phyloP scores from a whole-genome alignment of 768 basidiomycete species.

The Cantharellus anzutake region DNA sequence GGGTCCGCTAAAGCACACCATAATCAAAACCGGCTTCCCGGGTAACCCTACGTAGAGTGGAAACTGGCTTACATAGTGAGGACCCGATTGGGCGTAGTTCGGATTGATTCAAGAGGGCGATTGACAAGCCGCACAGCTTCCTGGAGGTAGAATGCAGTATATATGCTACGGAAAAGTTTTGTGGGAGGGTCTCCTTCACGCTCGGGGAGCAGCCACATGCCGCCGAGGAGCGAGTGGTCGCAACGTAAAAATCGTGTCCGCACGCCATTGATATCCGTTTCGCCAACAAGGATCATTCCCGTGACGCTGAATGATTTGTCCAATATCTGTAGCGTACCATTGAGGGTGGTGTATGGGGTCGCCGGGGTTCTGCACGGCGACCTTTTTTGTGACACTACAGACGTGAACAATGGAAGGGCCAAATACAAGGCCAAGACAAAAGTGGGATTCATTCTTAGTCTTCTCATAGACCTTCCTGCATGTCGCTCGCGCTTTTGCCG shows the following conservation, averaged over 20 bases:
- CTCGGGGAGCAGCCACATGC: slow-evolving; percentile 46
- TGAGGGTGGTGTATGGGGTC: slow-evolving; percentile 18
- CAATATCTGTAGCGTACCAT: slow-evolving; percentile 13
- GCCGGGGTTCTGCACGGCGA: slow-evolving; percentile 26
- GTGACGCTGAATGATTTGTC: slow-evolving; percentile 26
- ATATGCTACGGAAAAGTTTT: slow-evolving; percentile 61
- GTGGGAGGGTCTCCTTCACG: slow-evolving; percentile 19
- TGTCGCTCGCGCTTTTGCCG: too few species aligned
- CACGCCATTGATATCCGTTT: slow-evolving; percentile 33
- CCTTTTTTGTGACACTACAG: not conserved
- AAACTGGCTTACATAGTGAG: not conserved
- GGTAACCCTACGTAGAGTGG: not conserved
- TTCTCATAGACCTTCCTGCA: too few species aligned
- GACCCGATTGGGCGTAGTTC: slow-evolving; percentile 9
- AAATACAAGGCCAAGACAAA: not conserved
- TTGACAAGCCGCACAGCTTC: slow-evolving; percentile 62
- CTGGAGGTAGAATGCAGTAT: slow-evolving; percentile 68
- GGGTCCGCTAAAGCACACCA: slow-evolving; percentile 42
- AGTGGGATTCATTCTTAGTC: too few species aligned
- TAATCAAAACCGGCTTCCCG: not conserved
- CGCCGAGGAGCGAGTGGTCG: slow-evolving; percentile 36
- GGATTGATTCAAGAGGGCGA: slow-evolving; percentile 17
- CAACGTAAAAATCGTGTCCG: slow-evolving; percentile 29
- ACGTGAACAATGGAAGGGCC: not conserved
- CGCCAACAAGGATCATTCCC: slow-evolving; percentile 51